A percentile compares a stretch with the other conserved stretches of the same genome.
These are phyloP conservation scores for Mytilinidion resinicola DNA, from an alignment of 495 filamentous ascomycete genomes.

Conservation along the genomic window DNA sequence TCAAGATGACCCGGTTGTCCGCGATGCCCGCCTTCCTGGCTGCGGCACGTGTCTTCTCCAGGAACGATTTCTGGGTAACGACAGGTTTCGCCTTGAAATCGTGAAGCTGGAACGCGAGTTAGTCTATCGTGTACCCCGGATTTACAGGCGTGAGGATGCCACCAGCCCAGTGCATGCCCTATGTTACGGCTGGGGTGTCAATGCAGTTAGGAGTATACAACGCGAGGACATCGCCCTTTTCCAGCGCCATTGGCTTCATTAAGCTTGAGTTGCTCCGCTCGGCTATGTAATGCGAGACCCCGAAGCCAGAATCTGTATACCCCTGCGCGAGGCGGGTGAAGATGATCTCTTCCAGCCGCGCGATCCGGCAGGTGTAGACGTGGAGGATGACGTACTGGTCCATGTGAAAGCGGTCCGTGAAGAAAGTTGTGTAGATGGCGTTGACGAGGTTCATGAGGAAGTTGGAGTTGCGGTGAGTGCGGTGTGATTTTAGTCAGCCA, in stretches of 20 bases:
- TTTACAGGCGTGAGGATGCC: constrained; percentile 77
- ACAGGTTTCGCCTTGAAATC: constrained; percentile 72
- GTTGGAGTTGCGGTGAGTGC: too few relatives aligned
- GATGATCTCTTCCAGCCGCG: too few relatives aligned
- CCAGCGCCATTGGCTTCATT: constrained; percentile 68
- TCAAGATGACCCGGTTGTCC: constrained; percentile 60
- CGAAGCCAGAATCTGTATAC: too few relatives aligned
- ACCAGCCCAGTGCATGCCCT: constrained; percentile 78
- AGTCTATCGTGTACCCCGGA: constrained; percentile 76
- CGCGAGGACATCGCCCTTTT: constrained; percentile 56
- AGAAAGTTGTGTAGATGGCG: too few relatives aligned
- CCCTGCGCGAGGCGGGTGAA: too few relatives aligned
- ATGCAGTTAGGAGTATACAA: constrained; percentile 38
- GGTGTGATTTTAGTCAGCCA: too few relatives aligned
- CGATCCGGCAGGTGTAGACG: too few relatives aligned
- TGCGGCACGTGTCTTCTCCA: constrained; percentile 59
- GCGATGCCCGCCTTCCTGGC: constrained; percentile 61
- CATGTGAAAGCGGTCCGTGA: too few relatives aligned
- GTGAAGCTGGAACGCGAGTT: constrained; percentile 81
- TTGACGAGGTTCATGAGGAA: too few relatives aligned
- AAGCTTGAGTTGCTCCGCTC: too few relatives aligned
- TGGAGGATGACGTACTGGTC: too few relatives aligned
- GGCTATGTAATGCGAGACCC: too few relatives aligned
- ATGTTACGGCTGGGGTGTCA: constrained; percentile 49
- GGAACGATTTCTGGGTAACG: constrained; percentile 59